Percentiles rank a stretch among this genome's conserved stretches.
phyloP scores from a whole-genome alignment of 2,329 filamentous ascomycete genomes.

The Huntiella decipiens region DNA sequence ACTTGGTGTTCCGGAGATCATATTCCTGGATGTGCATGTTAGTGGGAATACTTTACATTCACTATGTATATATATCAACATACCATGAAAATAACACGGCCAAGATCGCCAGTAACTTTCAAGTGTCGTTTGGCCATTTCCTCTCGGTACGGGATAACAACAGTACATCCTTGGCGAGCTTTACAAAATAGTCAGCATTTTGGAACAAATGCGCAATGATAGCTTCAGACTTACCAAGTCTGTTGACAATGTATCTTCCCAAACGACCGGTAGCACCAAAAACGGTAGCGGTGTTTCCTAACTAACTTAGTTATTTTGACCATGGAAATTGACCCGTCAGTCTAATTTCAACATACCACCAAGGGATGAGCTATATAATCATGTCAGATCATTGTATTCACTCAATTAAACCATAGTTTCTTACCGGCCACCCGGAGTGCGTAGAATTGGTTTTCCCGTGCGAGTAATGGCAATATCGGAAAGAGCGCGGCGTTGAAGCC shows the following conservation, averaged over 20 bases:
- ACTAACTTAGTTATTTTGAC: background rate
- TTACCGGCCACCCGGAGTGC: constrained; percentile 75
- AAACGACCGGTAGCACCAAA: constrained; percentile 95
- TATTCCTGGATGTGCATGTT: constrained; percentile 47
- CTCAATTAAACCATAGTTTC: constrained; percentile 16
- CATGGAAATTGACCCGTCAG: background rate
- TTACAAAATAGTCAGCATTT: constrained; percentile 3
- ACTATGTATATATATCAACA: constrained; percentile 13
- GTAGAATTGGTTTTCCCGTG: constrained; percentile 88
- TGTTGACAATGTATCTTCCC: constrained; percentile 92
- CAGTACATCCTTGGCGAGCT: constrained; percentile 88
- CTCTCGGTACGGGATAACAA: constrained; percentile 83
- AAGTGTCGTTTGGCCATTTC: constrained; percentile 96
- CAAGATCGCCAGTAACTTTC: constrained; percentile 88
- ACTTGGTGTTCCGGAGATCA: constrained; percentile 82
- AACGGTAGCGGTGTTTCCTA: constrained; percentile 89
- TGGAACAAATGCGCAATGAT: too few relatives aligned
- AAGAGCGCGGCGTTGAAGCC: constrained; percentile 26
- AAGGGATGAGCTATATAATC: constrained; percentile 50
- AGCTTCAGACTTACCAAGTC: constrained; percentile 42
- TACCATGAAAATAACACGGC: constrained; percentile 72
- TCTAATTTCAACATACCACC: constrained; percentile 45
- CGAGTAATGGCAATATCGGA: constrained; percentile 86
- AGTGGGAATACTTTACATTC: background rate
- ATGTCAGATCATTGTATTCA: constrained; percentile 14